Conservation (phyloP, 2,329 filamentous ascomycete species). For the Trichophyton rubrum region DNA sequence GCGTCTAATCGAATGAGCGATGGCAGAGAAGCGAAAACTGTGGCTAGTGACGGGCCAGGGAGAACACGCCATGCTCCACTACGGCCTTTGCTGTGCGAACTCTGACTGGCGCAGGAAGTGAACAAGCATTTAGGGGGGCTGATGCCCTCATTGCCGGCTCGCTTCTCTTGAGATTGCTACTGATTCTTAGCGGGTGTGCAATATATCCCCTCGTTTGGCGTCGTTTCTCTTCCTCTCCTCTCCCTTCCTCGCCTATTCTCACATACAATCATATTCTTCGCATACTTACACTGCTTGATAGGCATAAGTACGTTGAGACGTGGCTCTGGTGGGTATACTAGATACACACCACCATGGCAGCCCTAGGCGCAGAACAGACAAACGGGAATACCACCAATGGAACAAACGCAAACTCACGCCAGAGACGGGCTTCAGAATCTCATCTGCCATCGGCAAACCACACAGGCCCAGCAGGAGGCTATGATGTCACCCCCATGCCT, state of each 20-base stretch:
- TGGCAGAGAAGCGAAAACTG: not conserved
- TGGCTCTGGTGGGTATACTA: no score
- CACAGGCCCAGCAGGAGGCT: slow-evolving; percentile 57
- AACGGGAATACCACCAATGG: not conserved
- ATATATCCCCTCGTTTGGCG: not conserved
- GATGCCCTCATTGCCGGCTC: not conserved
- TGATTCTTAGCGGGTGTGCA: not conserved
- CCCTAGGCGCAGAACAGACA: not conserved
- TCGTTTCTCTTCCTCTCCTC: not conserved
- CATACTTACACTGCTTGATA: no score
- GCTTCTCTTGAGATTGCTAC: not conserved
- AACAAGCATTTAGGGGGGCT: slow-evolving; percentile 1
- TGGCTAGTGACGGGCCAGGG: not conserved
- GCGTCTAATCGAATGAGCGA: not conserved
- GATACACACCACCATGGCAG: no score
- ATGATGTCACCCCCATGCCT: slow-evolving; percentile 66
- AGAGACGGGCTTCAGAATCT: not conserved
- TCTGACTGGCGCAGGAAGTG: not conserved
- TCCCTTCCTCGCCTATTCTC: not conserved
- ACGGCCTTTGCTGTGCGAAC: not conserved
- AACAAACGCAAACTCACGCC: not conserved
- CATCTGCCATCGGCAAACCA: not conserved
- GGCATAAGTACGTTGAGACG: no score
- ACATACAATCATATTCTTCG: no score
- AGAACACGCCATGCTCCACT: not conserved